These are phyloP conservation scores for Starmerella vitae DNA, from an alignment of 805 yeast species.

Conservation along the genomic window DNA sequence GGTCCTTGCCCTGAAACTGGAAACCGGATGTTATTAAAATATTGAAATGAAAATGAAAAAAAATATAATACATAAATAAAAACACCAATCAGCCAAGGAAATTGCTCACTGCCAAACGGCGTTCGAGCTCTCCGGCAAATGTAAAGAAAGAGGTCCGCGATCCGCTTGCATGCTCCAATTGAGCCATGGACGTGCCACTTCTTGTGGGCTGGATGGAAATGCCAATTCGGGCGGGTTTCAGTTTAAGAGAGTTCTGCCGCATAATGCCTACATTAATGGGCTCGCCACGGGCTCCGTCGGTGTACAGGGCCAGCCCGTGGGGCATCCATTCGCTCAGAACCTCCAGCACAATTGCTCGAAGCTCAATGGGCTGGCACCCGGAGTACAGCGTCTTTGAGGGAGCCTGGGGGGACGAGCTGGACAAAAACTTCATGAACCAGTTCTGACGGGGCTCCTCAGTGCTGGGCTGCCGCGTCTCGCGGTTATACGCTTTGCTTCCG, in stretches of 20 bases:
- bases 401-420: conserved; percentile 8
- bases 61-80: neutral
- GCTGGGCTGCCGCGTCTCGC: neutral
- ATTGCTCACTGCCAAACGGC: conserved; percentile 17
- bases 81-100: conserved; percentile 2
- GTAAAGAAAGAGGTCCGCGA: conserved; percentile 23
- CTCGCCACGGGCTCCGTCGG: conserved; percentile 21
- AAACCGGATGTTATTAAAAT: neutral
- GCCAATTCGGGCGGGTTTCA: conserved; percentile 25
- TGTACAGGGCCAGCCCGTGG: conserved; percentile 27
- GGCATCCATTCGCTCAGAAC: conserved; percentile 28
- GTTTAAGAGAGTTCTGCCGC: conserved; percentile 26
- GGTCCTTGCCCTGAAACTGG: neutral
- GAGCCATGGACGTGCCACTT: conserved; percentile 18
- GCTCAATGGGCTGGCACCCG: conserved; percentile 20
- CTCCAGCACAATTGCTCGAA: conserved; percentile 24
- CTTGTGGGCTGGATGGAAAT: conserved; percentile 17
- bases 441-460: conserved; percentile 25
- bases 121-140: conserved; percentile 24
- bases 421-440: conserved; percentile 29
- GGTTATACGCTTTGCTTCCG: neutral
- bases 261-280: conserved; percentile 26
- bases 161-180: conserved; percentile 23
- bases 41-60: neutral
- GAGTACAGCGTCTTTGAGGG: conserved; percentile 22